These are phyloP conservation scores for Lathyrus oleraceus DNA, from an alignment of 306 rosid genomes.

Conservation along the genomic window DNA sequence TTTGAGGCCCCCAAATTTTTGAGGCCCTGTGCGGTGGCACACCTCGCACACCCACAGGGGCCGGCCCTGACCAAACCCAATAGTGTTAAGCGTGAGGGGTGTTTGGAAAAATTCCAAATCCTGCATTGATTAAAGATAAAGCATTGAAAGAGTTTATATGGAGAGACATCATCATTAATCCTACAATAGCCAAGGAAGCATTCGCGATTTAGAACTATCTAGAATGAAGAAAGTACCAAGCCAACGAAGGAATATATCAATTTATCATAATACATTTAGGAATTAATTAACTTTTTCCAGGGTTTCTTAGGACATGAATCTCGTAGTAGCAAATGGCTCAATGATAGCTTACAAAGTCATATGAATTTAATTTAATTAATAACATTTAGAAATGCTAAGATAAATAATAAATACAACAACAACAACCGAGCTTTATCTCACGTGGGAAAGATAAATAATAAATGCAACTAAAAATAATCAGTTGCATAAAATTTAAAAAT, in stretches of 20 bases:
- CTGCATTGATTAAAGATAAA: no score
- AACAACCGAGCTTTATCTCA: no score
- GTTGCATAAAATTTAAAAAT: background rate
- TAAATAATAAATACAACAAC: no score
- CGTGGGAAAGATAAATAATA: background rate
- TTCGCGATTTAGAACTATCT: background rate
- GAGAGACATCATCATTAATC: background rate
- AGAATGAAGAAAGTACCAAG: background rate
- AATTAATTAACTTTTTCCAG: background rate
- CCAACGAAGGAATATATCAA: background rate
- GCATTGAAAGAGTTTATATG: no score
- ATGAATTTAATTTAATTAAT: background rate
- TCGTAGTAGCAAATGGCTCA: background rate
- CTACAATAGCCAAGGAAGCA: background rate
- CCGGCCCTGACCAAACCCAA: no score
- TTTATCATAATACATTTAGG: background rate
- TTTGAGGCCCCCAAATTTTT: no score
- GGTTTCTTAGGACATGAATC: background rate
- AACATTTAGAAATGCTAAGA: background rate
- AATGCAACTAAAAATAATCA: background rate
- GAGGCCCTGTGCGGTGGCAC: no score
- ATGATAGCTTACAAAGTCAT: background rate
- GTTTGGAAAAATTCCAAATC: no score
- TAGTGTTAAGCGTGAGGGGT: no score
- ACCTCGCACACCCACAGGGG: no score